Conservation (phyloP, 805 yeast genomes). For the Candida tibetensis region DNA sequence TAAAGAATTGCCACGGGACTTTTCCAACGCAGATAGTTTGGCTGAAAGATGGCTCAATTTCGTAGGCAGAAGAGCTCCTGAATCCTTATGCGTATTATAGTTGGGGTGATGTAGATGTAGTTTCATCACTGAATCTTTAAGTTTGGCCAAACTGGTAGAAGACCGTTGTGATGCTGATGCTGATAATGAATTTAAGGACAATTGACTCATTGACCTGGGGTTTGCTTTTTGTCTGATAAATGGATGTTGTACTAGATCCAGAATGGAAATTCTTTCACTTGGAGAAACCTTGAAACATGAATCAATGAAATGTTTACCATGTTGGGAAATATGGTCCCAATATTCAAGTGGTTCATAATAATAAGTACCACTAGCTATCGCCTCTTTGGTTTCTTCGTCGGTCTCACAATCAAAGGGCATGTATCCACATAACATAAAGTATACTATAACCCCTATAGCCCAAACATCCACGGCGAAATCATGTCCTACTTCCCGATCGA, state of each 20-base stretch:
- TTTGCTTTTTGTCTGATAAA: constrained; percentile 11
- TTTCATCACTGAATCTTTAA: constrained; percentile 5
- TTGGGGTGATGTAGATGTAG: too few relatives aligned
- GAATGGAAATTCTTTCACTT: constrained; percentile 44
- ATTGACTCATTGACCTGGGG: background rate
- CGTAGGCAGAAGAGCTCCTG: background rate
- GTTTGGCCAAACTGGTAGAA: constrained; percentile 1
- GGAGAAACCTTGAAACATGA: constrained; percentile 51
- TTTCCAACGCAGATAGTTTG: constrained; percentile 13
- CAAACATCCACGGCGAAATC: constrained; percentile 64
- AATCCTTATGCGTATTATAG: background rate
- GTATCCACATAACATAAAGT: constrained; percentile 69
- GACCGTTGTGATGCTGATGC: background rate
- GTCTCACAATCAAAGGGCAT: constrained; percentile 77
- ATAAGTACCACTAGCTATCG: constrained; percentile 58
- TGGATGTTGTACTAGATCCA: constrained; percentile 45
- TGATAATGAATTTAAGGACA: background rate
- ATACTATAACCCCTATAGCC: constrained; percentile 73
- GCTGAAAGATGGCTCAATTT: constrained; percentile 5
- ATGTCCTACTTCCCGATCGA: constrained; percentile 52
- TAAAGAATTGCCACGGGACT: constrained; percentile 11
- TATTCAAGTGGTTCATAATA: constrained; percentile 59
- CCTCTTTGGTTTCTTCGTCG: constrained; percentile 63
- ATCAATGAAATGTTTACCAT: constrained; percentile 58
- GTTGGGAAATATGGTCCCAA: constrained; percentile 49